Base-by-base conservation (phyloP, 2,329 filamentous ascomycete genomes). In the Cladosporium halotolerans region DNA sequence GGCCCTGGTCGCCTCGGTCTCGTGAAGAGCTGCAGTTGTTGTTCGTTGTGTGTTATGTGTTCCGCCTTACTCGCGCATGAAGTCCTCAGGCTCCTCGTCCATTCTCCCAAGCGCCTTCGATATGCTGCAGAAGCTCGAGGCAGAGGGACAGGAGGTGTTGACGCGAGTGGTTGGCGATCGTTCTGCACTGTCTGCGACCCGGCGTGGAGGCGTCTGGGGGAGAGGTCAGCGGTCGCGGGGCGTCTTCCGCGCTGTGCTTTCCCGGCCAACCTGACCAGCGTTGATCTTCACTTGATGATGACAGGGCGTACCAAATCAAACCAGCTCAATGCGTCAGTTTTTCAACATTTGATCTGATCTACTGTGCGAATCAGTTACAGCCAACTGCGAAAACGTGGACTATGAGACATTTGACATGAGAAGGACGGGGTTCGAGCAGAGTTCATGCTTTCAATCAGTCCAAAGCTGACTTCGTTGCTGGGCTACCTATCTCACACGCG, bases 51-150 rank as follows among this genome's bases (percentile, higher is more conserved):
- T 38, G 44, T 34, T 31, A 14, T 45, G 31, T 48, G 28, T 31
- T 28, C 36, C 48, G 32, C 40, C 40, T 51, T 43, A 51, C 40
- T 51, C 48, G 48, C 48, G 48, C 48, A 44, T 51, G 40, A 38
- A 38, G 31, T 44, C 48, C 39, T 51, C 48, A 32, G 48, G 39
- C 40, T 51, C 48, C 41, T 51, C 48, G 48, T 43, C 48, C 48
- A 51, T 51, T 44, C 40, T 51, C 48, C 32, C 36, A 16, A 39
- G 36, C 36, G n/a, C 36, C 36, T 28, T 39, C 36, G 13, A 39
- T 14, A 39, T 9, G 13, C 16, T 14, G 36, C 36, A 18, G 13
- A 16, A 39, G 9, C n/a, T n/a, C 36, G 36, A 39, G 11, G n/a
- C 36, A 14, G n/a, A 39, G 36, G 16, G 36, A 14, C 8, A 11